A percentile compares a stretch with the other conserved stretches of the same genome.
Evolutionary conservation across 1,284 basidiomycete species (phyloP).

Genomic region (Apiotrichum gracile): DNA sequence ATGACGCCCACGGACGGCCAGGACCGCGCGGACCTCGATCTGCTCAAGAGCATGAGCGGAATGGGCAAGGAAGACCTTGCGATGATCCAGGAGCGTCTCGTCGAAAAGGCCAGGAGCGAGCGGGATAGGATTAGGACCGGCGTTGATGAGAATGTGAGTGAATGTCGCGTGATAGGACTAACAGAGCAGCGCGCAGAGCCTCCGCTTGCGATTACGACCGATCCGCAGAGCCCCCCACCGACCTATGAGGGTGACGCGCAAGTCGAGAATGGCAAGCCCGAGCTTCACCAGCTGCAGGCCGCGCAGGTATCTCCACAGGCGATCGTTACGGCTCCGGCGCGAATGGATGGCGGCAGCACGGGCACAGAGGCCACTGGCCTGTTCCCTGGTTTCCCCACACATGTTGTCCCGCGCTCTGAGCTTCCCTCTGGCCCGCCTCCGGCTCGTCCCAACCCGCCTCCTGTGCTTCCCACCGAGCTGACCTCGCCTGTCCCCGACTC

Average conservation of each 20-base stretch:
- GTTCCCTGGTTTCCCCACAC: not conserved
- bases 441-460: constrained; percentile 7
- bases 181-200: too few relatives aligned
- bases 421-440: constrained; percentile 13
- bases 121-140: constrained; percentile 23
- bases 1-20: constrained; percentile 8
- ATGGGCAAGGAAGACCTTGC: constrained; percentile 33
- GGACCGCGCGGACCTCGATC: constrained; percentile 14
- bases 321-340: not conserved
- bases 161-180: too few relatives aligned
- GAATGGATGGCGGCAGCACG: not conserved
- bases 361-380: not conserved
- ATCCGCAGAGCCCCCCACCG: too few relatives aligned
- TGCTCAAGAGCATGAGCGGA: constrained; percentile 26
- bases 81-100: constrained; percentile 31
- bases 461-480: not conserved
- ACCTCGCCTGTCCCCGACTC: not conserved
- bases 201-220: too few relatives aligned
- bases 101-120: constrained; percentile 35
- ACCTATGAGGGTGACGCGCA: too few relatives aligned
- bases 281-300: not conserved
- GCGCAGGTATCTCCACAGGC: not conserved
- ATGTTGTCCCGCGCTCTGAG: constrained; percentile 6
- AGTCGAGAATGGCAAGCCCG: too few relatives aligned
- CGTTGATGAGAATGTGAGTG: not conserved